Evolutionary conservation across 495 filamentous ascomycete genomes (phyloP), one percentile per base, ranked within the genome.

Genomic region (Astrothelium subdiscretum): DNA sequence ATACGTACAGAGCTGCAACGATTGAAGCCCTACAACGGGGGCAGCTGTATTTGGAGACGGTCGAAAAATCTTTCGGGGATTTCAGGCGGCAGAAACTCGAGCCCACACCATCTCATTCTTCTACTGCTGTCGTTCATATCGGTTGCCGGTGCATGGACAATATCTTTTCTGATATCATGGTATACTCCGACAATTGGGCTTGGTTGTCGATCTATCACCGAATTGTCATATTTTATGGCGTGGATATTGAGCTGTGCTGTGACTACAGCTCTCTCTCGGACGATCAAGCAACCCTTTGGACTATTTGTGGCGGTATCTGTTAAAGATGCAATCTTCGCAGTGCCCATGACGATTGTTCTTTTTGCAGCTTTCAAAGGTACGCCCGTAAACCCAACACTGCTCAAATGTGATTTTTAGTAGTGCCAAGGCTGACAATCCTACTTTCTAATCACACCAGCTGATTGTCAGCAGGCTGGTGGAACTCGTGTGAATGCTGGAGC

Each of bases 401-500:
- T 42, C n/a, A 32, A 5, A 18, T 15, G 10, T 15, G 35, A 6
- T 8, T 38, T 38, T 38, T 38, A 38, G 8, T 6, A 38, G 35
- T 15, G 35, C 35, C 35, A 38, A 38, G 32, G 26, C 24, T 57
- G 43, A 57, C 6, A 5, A 29, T 10, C 20, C 38, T 5, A 57
- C n/a, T 38, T 15, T 8, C n/a, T n/a, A n/a, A n/a, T n/a, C n/a
- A n/a, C n/a, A n/a, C n/a, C n/a, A 5, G 48, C 48, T 54, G 24
- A 59, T 31, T 32, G 10, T 59, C 27, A 35, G 20, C 26, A 63
- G 62, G 62, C 20, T 63, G 62, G 62, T 63, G 62, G 62, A 63
- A 63, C 38, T 59, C 52, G 8, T 63, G 62, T 48, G 62, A 63
- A n/a, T 63, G 62, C 29, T 63, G 62, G 62, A 32, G 32, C 27